Percentiles rank a stretch among this genome's conserved stretches.
phyloP scores from a whole-genome alignment of 768 basidiomycete species.

The Phallus indusiatus region DNA sequence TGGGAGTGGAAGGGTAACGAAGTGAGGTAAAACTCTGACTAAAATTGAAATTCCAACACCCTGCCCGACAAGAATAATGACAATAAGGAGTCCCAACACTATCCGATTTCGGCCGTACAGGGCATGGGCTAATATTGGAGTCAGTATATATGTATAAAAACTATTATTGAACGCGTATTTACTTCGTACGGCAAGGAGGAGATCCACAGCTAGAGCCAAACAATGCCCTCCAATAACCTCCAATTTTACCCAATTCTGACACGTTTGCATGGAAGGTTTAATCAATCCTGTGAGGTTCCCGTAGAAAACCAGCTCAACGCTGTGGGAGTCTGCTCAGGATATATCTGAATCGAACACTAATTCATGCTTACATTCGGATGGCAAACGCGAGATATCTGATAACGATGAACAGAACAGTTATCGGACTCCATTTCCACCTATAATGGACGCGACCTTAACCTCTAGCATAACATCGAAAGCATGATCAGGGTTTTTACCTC shows the following conservation, averaged over 20 bases:
- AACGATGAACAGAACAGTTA: not conserved
- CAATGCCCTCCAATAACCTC: not conserved
- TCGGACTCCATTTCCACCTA: not conserved
- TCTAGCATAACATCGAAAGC: not conserved
- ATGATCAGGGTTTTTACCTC: not conserved
- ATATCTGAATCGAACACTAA: too few species aligned
- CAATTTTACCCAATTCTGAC: not conserved
- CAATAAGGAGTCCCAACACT: not conserved
- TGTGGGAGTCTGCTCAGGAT: too few species aligned
- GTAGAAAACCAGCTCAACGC: slow-evolving; percentile 5
- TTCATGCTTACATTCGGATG: slow-evolving; percentile 5
- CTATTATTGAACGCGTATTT: too few species aligned
- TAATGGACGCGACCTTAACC: not conserved
- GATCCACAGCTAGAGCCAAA: not conserved
- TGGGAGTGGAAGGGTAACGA: not conserved
- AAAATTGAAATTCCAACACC: not conserved
- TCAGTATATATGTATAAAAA: too few species aligned
- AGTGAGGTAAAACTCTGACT: not conserved
- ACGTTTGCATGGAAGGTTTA: not conserved
- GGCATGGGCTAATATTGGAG: slow-evolving; percentile 5
- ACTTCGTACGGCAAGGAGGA: slow-evolving; percentile 3
- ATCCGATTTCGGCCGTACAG: not conserved
- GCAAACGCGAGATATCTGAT: slow-evolving; percentile 5
- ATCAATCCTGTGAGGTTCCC: not conserved
- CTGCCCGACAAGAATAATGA: not conserved